phyloP scores from a whole-genome alignment of 495 filamentous ascomycete species.

The Elasticomyces elasticus region DNA sequence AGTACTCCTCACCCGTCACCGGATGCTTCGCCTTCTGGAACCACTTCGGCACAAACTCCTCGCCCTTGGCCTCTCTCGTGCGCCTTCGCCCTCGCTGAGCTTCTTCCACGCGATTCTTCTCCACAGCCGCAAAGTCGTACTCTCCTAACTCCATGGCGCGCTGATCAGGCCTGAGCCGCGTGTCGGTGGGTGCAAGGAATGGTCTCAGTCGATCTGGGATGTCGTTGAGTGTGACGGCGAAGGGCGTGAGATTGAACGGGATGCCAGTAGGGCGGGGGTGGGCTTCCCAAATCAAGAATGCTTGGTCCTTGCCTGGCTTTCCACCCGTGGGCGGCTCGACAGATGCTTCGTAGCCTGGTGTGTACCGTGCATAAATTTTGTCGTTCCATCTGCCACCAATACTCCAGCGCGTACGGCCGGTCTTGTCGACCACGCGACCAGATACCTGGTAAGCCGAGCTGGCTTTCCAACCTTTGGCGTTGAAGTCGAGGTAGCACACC shows the following conservation, averaged over 20 bases:
- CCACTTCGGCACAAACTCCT: slow-evolving; percentile 78
- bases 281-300: slow-evolving; percentile 86
- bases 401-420: slow-evolving; percentile 69
- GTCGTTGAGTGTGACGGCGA: slow-evolving; percentile 87
- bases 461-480: slow-evolving; percentile 88
- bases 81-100: slow-evolving; percentile 72
- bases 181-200: slow-evolving; percentile 82
- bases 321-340: slow-evolving; percentile 46
- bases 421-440: slow-evolving; percentile 68
- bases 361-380: slow-evolving; percentile 87
- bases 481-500: slow-evolving; percentile 84
- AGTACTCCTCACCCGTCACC: slow-evolving; percentile 80
- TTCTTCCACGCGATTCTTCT: slow-evolving; percentile 94
- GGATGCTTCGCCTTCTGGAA: slow-evolving; percentile 54
- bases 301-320: slow-evolving; percentile 48
- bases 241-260: slow-evolving; percentile 95
- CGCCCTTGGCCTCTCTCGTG: slow-evolving; percentile 61
- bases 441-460: slow-evolving; percentile 77
- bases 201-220: slow-evolving; percentile 62
- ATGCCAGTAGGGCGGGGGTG: slow-evolving; percentile 71
- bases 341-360: slow-evolving; percentile 75
- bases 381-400: slow-evolving; percentile 96
- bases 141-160: slow-evolving; percentile 97
- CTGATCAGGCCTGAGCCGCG: slow-evolving; percentile 82
- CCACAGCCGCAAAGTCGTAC: slow-evolving; percentile 81